Percentiles rank a stretch among this genome's conserved stretches.
phyloP scores from a whole-genome alignment of 192 early-diverging fungal genomes.

The Coemansia aciculifera region DNA sequence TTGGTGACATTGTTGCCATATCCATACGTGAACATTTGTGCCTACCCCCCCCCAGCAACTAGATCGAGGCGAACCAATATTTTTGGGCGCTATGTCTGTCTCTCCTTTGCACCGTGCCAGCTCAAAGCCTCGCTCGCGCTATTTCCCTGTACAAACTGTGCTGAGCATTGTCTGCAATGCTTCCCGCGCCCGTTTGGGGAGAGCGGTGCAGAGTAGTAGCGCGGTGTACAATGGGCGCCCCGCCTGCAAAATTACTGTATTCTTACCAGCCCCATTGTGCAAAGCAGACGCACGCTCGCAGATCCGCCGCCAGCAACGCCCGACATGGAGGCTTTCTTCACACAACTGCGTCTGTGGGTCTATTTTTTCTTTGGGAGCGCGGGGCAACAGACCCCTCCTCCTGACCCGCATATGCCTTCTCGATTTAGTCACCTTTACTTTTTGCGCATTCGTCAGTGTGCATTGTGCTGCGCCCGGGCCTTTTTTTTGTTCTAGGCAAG shows the following conservation, averaged over 20 bases:
- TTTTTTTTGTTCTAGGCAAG: conserved; percentile 2
- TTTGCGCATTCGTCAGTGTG: background rate
- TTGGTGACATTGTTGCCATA: background rate
- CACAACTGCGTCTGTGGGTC: background rate
- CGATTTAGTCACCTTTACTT: conserved; percentile 10
- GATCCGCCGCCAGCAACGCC: conserved; percentile 6
- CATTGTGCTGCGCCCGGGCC: conserved; percentile 2
- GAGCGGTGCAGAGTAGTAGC: conserved; percentile 10
- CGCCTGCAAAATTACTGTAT: conserved; percentile 13
- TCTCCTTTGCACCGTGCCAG: conserved; percentile 6
- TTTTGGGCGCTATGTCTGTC: background rate
- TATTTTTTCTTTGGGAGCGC: background rate
- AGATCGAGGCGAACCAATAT: background rate
- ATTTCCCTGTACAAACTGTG: background rate
- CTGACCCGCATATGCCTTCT: conserved; percentile 2
- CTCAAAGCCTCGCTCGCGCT: conserved; percentile 3
- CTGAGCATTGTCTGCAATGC: conserved; percentile 1
- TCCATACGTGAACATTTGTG: background rate
- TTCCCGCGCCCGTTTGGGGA: conserved; percentile 6
- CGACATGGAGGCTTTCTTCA: background rate
- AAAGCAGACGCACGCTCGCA: conserved; percentile 6
- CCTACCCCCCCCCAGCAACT: background rate
- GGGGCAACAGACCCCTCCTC: conserved; percentile 8
- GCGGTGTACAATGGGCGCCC: background rate
- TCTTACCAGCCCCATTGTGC: conserved; percentile 11